phyloP scores from a whole-genome alignment of 106 monocot genomes.

The Dendrobium nobile region DNA sequence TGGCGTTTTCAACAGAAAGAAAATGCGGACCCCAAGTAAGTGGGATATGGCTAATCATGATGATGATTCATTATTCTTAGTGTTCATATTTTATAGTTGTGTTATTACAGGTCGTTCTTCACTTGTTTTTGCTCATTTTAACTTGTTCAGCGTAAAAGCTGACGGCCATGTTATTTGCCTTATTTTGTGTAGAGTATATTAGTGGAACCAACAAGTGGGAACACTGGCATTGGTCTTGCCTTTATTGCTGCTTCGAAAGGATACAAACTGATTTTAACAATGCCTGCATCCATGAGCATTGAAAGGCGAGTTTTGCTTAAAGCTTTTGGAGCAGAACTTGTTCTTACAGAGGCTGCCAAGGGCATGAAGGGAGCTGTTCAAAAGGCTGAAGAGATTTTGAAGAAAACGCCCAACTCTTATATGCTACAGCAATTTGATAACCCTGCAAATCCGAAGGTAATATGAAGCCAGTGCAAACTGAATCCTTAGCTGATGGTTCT shows the following conservation, averaged over 20 bases:
- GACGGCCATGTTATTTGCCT: not conserved
- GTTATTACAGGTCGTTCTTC: not conserved
- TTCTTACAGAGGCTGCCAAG: slow-evolving; percentile 86
- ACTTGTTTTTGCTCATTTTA: not conserved
- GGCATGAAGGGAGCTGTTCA: slow-evolving; percentile 97
- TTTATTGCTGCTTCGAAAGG: slow-evolving; percentile 97
- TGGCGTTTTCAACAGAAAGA: too few relatives aligned
- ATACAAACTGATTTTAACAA: slow-evolving; percentile 88
- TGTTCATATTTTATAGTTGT: too few relatives aligned
- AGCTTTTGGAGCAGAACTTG: slow-evolving; percentile 97
- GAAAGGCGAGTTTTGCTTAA: slow-evolving; percentile 89
- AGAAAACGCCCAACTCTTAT: slow-evolving; percentile 75
- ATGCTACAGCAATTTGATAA: slow-evolving; percentile 99
- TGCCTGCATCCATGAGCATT: slow-evolving; percentile 98
- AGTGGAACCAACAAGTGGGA: slow-evolving; percentile 96
- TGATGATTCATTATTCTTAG: not conserved
- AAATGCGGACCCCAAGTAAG: too few relatives aligned
- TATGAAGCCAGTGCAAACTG: not conserved
- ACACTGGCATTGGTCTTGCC: slow-evolving; percentile 95
- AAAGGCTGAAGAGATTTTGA: slow-evolving; percentile 86
- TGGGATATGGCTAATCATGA: not conserved
- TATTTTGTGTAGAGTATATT: slow-evolving; percentile 51
- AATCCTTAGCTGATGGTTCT: not conserved
- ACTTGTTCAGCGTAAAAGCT: not conserved
- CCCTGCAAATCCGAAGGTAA: slow-evolving; percentile 89